phyloP scores from a whole-genome alignment of 225 moss, liverwort and hornwort genomes.

The Bryoerythrophyllum caledonicum region DNA sequence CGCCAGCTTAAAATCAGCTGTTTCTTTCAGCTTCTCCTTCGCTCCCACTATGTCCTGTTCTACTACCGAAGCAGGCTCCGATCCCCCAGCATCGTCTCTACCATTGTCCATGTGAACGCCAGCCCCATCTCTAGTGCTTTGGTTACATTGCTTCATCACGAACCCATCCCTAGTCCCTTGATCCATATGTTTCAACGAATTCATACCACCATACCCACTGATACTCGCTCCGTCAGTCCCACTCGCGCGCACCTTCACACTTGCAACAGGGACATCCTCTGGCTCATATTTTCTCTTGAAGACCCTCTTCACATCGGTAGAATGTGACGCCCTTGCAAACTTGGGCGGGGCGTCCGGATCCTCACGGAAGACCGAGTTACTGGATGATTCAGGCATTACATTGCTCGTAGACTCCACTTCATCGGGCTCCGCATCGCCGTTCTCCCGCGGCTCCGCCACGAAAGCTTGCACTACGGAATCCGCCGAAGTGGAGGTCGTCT shows the following conservation, averaged over 20 bases:
- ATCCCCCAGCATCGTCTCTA: constrained; percentile 8
- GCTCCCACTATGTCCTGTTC: constrained; percentile 43
- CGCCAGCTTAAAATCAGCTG: constrained; percentile 62
- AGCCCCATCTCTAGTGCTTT: constrained; percentile 19
- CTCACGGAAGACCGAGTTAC: constrained; percentile 19
- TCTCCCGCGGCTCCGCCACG: constrained; percentile 34
- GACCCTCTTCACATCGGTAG: constrained; percentile 18
- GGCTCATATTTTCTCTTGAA: constrained; percentile 29
- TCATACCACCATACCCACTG: constrained; percentile 42
- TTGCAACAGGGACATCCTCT: constrained; percentile 19
- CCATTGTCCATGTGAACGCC: constrained; percentile 10
- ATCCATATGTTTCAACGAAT: constrained; percentile 13
- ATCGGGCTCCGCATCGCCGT: constrained; percentile 54
- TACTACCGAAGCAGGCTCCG: constrained; percentile 23
- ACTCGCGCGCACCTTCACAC: constrained; percentile 22
- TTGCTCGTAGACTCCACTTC: constrained; percentile 42
- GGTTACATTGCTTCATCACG: constrained; percentile 16
- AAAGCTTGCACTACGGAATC: constrained; percentile 61
- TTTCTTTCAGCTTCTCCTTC: constrained; percentile 78
- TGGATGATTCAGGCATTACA: constrained; percentile 18
- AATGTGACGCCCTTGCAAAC: constrained; percentile 25
- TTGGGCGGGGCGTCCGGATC: constrained; percentile 17
- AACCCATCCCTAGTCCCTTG: constrained; percentile 19
- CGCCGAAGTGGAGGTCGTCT: constrained; percentile 79
- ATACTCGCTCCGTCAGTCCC: constrained; percentile 51